Conservation (phyloP, 331 rosid genomes). For the Cucumis variabilis region DNA sequence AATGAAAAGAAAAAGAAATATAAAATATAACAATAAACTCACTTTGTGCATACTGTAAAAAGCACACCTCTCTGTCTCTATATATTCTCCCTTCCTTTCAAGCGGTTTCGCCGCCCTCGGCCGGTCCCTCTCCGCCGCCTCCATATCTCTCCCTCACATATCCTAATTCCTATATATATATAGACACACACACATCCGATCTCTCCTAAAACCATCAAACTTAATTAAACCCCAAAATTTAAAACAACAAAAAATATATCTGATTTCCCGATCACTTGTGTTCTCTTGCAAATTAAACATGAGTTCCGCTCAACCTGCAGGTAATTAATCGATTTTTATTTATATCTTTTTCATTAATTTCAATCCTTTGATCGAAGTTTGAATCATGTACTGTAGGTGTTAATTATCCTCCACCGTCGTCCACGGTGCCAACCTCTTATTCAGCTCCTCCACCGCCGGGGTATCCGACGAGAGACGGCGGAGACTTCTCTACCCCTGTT, state of each 20-base stretch:
- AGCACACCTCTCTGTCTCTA: not conserved
- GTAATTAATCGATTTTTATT: not conserved
- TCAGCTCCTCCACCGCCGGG: constrained; percentile 50
- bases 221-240: not conserved
- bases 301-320: constrained; percentile 28
- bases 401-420: constrained; percentile 30
- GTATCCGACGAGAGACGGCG: constrained; percentile 46
- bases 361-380: not conserved
- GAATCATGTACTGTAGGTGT: not conserved
- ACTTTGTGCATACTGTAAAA: not conserved
- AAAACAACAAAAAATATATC: not conserved
- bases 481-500: constrained; percentile 25
- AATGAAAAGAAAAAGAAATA: too few species aligned
- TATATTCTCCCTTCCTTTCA: not conserved
- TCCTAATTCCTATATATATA: not conserved
- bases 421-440: constrained; percentile 21
- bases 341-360: not conserved
- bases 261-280: not conserved
- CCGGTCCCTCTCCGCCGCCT: not conserved
- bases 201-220: not conserved
- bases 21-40: too few species aligned
- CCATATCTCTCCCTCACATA: not conserved
- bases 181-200: not conserved
- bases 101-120: constrained; percentile 22
- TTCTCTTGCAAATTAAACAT: not conserved